phyloP scores from a whole-genome alignment of 176 grass and related monocot species.

The Cenchrus americanus region DNA sequence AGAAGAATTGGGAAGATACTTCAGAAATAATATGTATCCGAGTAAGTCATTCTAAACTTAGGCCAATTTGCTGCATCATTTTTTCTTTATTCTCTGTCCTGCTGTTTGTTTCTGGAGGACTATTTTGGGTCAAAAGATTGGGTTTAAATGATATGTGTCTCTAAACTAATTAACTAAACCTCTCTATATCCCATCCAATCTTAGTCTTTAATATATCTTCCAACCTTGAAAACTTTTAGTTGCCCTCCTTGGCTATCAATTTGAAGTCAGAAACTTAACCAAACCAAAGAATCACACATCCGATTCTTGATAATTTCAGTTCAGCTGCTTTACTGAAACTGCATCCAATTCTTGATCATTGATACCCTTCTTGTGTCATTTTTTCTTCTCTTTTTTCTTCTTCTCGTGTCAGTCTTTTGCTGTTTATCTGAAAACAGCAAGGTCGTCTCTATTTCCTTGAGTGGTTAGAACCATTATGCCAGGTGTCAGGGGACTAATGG shows the following conservation, averaged over 20 bases:
- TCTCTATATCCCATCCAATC: background rate
- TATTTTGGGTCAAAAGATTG: conserved; percentile 4
- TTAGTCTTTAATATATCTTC: background rate
- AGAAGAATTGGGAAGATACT: conserved; percentile 96
- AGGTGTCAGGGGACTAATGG: too few relatives aligned
- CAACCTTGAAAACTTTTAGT: conserved; percentile 16
- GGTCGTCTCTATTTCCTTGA: conserved; percentile 9
- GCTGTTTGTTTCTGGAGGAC: background rate
- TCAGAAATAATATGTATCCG: conserved; percentile 99
- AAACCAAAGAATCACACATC: background rate
- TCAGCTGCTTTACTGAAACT: conserved; percentile 31
- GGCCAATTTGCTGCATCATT: background rate
- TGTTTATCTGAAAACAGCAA: conserved; percentile 4
- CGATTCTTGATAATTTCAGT: background rate
- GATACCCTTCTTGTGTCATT: background rate
- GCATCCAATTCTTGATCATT: background rate
- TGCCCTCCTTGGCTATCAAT: background rate
- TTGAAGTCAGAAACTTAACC: conserved; percentile 28
- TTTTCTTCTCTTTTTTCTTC: too few relatives aligned
- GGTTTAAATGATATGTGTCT: conserved; percentile 25
- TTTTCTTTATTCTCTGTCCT: background rate
- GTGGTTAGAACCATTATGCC: background rate
- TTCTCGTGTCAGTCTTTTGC: background rate
- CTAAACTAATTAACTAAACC: conserved; percentile 12
- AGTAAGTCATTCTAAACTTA: conserved; percentile 49